Evolutionary conservation across 768 basidiomycete genomes (phyloP).

Genomic region (Suillus alpinus): DNA sequence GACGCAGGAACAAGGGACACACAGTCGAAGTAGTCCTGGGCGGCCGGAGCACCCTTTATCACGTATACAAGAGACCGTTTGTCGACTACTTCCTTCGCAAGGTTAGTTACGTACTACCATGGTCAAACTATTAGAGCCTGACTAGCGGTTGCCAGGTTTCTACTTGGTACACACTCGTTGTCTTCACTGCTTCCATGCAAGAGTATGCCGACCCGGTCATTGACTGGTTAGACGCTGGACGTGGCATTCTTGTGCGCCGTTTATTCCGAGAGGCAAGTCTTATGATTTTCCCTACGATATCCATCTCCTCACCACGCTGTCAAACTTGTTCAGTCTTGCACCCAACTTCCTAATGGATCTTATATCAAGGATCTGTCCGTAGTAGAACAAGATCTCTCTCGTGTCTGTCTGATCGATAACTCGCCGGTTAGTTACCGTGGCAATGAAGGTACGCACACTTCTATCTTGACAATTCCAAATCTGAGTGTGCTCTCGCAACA

Average conservation of each 20-base stretch:
- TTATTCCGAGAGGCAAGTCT: conserved; percentile 90
- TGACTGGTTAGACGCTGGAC: conserved; percentile 96
- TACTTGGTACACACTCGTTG: conserved; percentile 96
- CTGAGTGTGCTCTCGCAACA: conserved; percentile 29
- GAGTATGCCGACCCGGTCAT: conserved; percentile 99
- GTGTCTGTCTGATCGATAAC: conserved; percentile 95
- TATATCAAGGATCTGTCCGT: conserved; percentile 92
- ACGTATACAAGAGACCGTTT: conserved; percentile 98
- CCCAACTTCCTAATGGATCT: conserved; percentile 85
- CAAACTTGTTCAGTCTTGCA: conserved; percentile 68
- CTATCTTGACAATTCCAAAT: background rate
- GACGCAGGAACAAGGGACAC: conserved; percentile 65
- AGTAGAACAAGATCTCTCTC: conserved; percentile 86
- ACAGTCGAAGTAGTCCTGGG: conserved; percentile 92
- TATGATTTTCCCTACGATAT: background rate
- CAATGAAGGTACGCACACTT: conserved; percentile 72
- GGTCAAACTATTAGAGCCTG: background rate
- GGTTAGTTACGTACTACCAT: conserved; percentile 38
- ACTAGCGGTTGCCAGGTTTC: conserved; percentile 66
- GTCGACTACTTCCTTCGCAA: conserved; percentile 93
- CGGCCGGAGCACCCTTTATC: conserved; percentile 88
- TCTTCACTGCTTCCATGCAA: conserved; percentile 98
- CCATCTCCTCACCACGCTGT: conserved; percentile 6
- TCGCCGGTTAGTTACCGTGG: conserved; percentile 89
- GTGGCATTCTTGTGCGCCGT: conserved; percentile 84